These are phyloP conservation scores for Agrostemma githago DNA, from an alignment of 148 eudicot genomes.

Conservation along the genomic window DNA sequence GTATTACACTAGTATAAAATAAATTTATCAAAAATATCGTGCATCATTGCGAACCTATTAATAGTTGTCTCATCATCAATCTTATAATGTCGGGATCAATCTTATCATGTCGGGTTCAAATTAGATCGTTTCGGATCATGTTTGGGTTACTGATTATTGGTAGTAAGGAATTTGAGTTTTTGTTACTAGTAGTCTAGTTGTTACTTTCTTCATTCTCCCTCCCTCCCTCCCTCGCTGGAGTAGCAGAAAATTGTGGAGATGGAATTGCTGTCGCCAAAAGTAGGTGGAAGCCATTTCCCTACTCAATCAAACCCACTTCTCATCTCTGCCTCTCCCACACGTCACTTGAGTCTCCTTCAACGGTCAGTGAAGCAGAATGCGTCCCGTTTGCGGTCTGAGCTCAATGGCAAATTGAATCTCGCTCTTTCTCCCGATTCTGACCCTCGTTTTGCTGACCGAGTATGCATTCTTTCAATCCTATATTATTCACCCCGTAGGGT, in stretches of 20 bases:
- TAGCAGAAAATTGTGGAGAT: neutral
- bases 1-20: no score
- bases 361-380: conserved; percentile 13
- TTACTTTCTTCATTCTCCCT: neutral
- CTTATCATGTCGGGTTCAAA: no score
- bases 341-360: neutral
- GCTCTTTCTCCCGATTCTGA: conserved; percentile 64
- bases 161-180: no score
- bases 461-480: conserved; percentile 17
- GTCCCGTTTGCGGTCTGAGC: conserved; percentile 45
- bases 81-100: no score
- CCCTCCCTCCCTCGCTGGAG: neutral
- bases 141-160: no score
- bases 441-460: conserved; percentile 77
- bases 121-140: no score
- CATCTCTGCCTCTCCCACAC: neutral
- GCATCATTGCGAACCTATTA: no score
- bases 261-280: conserved; percentile 10
- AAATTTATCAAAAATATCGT: no score
- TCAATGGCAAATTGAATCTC: conserved; percentile 64
- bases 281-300: conserved; percentile 2
- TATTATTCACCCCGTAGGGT: neutral
- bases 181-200: no score
- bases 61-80: no score
- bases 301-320: conserved; percentile 5